Evolutionary conservation across 2,329 filamentous ascomycete genomes (phyloP), one percentile per base, ranked within the genome.

Genomic region (Fusarium falciforme): DNA sequence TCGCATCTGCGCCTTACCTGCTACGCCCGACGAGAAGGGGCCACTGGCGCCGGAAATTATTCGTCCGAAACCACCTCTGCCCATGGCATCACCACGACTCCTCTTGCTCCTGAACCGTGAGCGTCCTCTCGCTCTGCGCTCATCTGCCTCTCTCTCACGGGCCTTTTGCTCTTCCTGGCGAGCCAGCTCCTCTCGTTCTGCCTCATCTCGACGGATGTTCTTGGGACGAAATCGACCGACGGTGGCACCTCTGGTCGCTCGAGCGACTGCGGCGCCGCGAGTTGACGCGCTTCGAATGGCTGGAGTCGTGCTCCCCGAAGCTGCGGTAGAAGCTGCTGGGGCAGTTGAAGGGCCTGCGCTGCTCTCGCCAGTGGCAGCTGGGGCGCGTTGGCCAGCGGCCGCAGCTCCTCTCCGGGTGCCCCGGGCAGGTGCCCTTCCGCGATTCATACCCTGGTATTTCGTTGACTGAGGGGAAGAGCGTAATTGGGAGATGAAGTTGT

Each of bases 191-290:
- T 87, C 85, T 76, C 87, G 81, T 61, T 88, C 86, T 8, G 84
- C 83, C 64, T 87, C 86, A 79, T 88, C 86, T 83, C 87, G 81
- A 62, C 87, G 83, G 57, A 87, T 77, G 67, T 85, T 86, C 72
- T 84, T 87, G 33, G 87, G 87, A 61, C 83, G 84, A 61, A 88
- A 87, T 40, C 87, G 83, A 42, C 81, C 82, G 11, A 78, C 68
- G 22, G 79, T 78, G n/a, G 82, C 77, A 20, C 82, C 83, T 31
- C 83, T 76, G 16, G 83, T 79, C 11, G 81, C 80, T 40, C 81
- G 79, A 5, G 84, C 76, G 6, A 82, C 79, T 38, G 80, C 74
- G 9, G 80, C 81, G 25, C 81, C 82, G 2, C 83, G 77, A 17
- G 79, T 70, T 6, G 80, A 75, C 52, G 79, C 78, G 38, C 63